phyloP scores from a whole-genome alignment of 805 yeast genomes.

The Pichia heedii region DNA sequence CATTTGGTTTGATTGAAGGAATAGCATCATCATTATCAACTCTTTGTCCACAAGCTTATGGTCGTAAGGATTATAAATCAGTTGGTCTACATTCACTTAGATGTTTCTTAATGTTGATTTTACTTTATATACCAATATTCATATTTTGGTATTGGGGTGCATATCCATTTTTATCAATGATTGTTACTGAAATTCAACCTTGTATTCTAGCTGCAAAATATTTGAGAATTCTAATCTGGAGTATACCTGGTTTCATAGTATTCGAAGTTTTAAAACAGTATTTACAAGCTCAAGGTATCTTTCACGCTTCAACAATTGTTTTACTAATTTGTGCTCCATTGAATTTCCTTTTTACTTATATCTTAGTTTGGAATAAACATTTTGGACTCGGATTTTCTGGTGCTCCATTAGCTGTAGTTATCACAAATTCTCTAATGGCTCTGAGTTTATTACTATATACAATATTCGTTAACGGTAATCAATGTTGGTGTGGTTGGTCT shows the following conservation, averaged over 20 bases:
- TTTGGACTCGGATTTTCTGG: slow-evolving; percentile 49
- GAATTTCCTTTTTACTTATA: slow-evolving; percentile 38
- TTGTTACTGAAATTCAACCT: slow-evolving; percentile 39
- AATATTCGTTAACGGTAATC: slow-evolving; percentile 34
- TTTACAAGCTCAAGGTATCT: slow-evolving; percentile 51
- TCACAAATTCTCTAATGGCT: slow-evolving; percentile 51
- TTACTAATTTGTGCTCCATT: slow-evolving; percentile 46
- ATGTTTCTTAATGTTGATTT: slow-evolving; percentile 37
- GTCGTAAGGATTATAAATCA: slow-evolving; percentile 39
- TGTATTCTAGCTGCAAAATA: slow-evolving; percentile 42
- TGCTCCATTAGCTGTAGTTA: slow-evolving; percentile 51
- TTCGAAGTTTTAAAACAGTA: slow-evolving; percentile 50
- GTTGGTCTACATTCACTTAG: slow-evolving; percentile 46
- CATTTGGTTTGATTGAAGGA: slow-evolving; percentile 49
- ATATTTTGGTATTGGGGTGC: slow-evolving; percentile 34
- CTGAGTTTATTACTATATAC: slow-evolving; percentile 33
- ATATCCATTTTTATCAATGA: slow-evolving; percentile 21
- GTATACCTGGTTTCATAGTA: slow-evolving; percentile 47
- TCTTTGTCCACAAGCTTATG: slow-evolving; percentile 53
- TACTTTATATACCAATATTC: slow-evolving; percentile 31
- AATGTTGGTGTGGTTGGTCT: slow-evolving; percentile 46
- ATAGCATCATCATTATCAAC: slow-evolving; percentile 50
- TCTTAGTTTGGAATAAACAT: slow-evolving; percentile 34
- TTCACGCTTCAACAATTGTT: slow-evolving; percentile 47
- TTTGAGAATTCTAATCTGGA: slow-evolving; percentile 37